phyloP scores from a whole-genome alignment of 805 yeast genomes.

The Ogataea allantospora region DNA sequence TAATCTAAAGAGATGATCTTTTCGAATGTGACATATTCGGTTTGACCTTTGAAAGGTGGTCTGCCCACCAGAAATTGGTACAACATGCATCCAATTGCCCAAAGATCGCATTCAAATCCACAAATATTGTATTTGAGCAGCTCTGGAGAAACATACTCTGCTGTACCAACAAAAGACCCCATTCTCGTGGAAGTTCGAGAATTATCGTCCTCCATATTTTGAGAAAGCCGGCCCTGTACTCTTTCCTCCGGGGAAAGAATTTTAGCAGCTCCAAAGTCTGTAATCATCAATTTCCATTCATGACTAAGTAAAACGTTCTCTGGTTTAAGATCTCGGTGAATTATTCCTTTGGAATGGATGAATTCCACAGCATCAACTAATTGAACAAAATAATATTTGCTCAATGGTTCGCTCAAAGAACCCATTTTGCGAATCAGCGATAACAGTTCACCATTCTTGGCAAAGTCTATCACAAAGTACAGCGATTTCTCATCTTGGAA shows the following conservation, averaged over 20 bases:
- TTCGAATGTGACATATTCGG: conserved; percentile 85
- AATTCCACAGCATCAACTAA: conserved; percentile 86
- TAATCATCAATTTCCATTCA: conserved; percentile 85
- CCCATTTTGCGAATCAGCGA: conserved; percentile 76
- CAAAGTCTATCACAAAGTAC: conserved; percentile 90
- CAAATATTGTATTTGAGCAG: conserved; percentile 72
- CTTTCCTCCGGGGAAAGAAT: conserved; percentile 49
- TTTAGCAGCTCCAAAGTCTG: conserved; percentile 98
- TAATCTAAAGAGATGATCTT: conserved; percentile 79
- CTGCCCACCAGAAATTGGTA: conserved; percentile 79
- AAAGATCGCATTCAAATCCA: conserved; percentile 81
- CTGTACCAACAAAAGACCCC: conserved; percentile 95
- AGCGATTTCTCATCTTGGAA: conserved; percentile 88
- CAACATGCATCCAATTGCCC: conserved; percentile 92
- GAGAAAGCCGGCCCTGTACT: conserved; percentile 17
- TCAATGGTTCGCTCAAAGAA: conserved; percentile 68
- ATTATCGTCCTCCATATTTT: conserved; percentile 14
- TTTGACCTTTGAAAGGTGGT: conserved; percentile 87
- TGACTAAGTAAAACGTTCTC: conserved; percentile 84
- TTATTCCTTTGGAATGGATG: conserved; percentile 85
- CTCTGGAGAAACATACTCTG: conserved; percentile 95
- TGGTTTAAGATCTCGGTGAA: conserved; percentile 93
- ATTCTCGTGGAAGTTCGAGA: conserved; percentile 38
- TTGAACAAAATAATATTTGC: conserved; percentile 81
- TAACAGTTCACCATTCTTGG: conserved; percentile 91